These are phyloP conservation scores for Aspergillus bertholletiae DNA, from an alignment of 495 filamentous ascomycete genomes.

Conservation along the genomic window DNA sequence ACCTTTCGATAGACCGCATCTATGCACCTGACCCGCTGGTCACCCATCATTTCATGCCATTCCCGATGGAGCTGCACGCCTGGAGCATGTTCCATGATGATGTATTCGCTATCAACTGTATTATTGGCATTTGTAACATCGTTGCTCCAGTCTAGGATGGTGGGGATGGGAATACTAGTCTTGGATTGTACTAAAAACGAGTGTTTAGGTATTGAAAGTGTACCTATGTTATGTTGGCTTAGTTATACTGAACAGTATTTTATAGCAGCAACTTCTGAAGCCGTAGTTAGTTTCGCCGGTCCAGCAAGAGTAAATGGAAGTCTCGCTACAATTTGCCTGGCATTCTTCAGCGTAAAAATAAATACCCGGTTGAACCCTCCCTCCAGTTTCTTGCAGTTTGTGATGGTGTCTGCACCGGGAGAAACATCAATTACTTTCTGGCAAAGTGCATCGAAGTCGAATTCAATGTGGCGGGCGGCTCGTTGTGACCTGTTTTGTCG, in stretches of 20 bases:
- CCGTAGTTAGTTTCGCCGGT: constrained; percentile 26
- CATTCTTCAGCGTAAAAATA: constrained; percentile 35
- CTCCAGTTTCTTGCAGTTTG: constrained; percentile 3
- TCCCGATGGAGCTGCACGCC: constrained; percentile 33
- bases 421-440: background rate
- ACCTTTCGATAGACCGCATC: constrained; percentile 28
- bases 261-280: constrained; percentile 43
- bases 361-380: constrained; percentile 27
- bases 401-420: background rate
- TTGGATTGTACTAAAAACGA: constrained; percentile 28
- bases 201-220: background rate
- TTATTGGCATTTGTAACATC: constrained; percentile 25
- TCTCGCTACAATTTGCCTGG: constrained; percentile 29
- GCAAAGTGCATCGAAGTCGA: background rate
- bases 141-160: constrained; percentile 37
- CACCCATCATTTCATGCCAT: constrained; percentile 34
- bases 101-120: constrained; percentile 40
- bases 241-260: constrained; percentile 22
- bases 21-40: constrained; percentile 32
- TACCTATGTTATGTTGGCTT: background rate
- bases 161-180: constrained; percentile 37
- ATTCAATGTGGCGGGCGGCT: background rate
- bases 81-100: constrained; percentile 39
- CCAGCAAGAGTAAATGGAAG: constrained; percentile 34
- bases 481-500: background rate